These are phyloP conservation scores for Trypanosoma grayi DNA, from an alignment of 208 protist genomes.

Conservation along the genomic window DNA sequence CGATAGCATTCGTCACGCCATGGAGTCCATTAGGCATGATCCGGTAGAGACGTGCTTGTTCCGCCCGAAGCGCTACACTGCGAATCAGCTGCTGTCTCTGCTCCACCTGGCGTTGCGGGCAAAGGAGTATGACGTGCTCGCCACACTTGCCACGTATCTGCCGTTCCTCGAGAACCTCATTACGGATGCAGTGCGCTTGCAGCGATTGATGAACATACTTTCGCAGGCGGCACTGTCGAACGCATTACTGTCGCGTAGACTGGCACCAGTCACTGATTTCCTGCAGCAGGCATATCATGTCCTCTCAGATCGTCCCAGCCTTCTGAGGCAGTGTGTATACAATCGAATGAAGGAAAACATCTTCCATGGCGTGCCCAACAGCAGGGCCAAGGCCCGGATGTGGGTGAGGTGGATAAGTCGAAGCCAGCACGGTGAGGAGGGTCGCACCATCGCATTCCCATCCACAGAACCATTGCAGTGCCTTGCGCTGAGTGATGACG, in stretches of 20 bases:
- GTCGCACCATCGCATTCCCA: constrained; percentile 31
- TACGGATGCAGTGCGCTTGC: constrained; percentile 31
- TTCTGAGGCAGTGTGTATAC: constrained; percentile 68
- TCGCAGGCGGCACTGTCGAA: constrained; percentile 27
- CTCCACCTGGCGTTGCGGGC: constrained; percentile 60
- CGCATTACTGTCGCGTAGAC: constrained; percentile 18
- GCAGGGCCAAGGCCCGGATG: background rate
- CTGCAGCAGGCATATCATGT: constrained; percentile 60
- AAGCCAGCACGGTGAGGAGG: constrained; percentile 51
- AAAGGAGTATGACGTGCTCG: constrained; percentile 46
- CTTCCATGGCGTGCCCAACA: background rate
- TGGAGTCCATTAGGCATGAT: constrained; percentile 42
- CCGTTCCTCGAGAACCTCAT: constrained; percentile 71
- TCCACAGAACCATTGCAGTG: constrained; percentile 43
- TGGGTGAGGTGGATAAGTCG: constrained; percentile 76
- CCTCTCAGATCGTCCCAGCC: constrained; percentile 40
- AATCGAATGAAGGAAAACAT: constrained; percentile 31
- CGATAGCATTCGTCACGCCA: constrained; percentile 27
- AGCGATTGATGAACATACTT: constrained; percentile 49
- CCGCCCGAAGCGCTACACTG: constrained; percentile 44
- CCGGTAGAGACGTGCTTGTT: constrained; percentile 34
- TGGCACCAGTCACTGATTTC: constrained; percentile 47
- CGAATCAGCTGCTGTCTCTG: constrained; percentile 59
- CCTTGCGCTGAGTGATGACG: constrained; percentile 48
- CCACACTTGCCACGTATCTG: constrained; percentile 49